A percentile compares a stretch with the other conserved stretches of the same genome.
These are phyloP conservation scores for Cutaneotrichosporon arboriforme DNA, from an alignment of 1,284 basidiomycete species.

Conservation along the genomic window DNA sequence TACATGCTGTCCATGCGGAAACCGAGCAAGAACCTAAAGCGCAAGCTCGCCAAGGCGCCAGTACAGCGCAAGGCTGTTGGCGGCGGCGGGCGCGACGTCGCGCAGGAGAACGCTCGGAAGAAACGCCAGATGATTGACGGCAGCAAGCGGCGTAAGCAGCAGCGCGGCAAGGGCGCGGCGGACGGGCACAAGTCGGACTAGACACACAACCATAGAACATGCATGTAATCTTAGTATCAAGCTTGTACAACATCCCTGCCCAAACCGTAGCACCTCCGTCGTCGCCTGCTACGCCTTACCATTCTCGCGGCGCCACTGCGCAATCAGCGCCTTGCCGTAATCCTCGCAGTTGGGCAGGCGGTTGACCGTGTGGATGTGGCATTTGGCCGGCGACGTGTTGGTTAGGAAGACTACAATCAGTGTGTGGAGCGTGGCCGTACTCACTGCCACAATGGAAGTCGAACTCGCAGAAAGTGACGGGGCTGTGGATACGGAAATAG, in stretches of 20 bases:
- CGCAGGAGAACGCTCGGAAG: slow-evolving; percentile 65
- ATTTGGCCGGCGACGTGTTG: slow-evolving; percentile 45
- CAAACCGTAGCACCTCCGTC: no score
- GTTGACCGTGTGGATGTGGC: slow-evolving; percentile 44
- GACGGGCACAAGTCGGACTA: slow-evolving; percentile 5
- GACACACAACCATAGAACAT: not conserved
- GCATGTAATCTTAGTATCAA: not conserved
- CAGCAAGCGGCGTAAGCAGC: slow-evolving; percentile 39
- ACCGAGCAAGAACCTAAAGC: slow-evolving; percentile 80
- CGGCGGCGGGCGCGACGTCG: slow-evolving; percentile 62
- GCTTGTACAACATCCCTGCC: not conserved
- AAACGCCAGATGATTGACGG: slow-evolving; percentile 56
- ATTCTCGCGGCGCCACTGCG: slow-evolving; percentile 10
- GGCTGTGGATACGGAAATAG: slow-evolving; percentile 44
- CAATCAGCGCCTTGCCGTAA: slow-evolving; percentile 39
- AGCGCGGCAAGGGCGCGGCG: not conserved
- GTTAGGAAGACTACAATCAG: slow-evolving; percentile 38
- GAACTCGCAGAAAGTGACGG: slow-evolving; percentile 43
- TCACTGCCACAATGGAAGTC: slow-evolving; percentile 45
- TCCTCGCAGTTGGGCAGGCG: slow-evolving; percentile 42
- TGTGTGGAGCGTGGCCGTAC: slow-evolving; percentile 3
- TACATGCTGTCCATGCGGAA: slow-evolving; percentile 85
- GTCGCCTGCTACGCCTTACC: no score
- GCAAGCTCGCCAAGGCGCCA: slow-evolving; percentile 67
- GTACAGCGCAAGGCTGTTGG: slow-evolving; percentile 71